Base-by-base conservation (phyloP, 2,329 filamentous ascomycete genomes). In the Chaetomium olivaceum region DNA sequence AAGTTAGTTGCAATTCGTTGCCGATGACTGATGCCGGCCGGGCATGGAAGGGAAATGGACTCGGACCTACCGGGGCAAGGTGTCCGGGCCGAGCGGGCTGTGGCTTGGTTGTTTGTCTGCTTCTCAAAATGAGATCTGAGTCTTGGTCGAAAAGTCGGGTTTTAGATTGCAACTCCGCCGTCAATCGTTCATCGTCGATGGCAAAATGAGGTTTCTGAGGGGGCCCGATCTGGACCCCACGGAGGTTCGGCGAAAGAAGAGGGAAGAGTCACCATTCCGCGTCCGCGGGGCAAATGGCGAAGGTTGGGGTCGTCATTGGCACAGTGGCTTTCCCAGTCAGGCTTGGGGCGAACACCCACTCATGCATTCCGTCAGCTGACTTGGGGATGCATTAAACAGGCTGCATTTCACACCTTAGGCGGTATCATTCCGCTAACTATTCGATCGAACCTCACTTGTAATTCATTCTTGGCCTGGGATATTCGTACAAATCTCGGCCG, bases 161-260 rank as follows among this genome's bases (percentile, higher is more conserved):
- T 48, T 11, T 6, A 6, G 3, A 29, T 3, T 19, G n/a, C 14
- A 36, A 46, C 4, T 21, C 27, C 7, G 12, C 19, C 52, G 21
- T 39, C 54, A 39, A 43, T 54, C n/a, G 52, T 25, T 62, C 58
- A 58, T 43, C 39, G n/a, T 27, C 31, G 14, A 31, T n/a, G 14
- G 50, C 21, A 19, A 55, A 48, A 51, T 54, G 50, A 25, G 39
- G 27, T 54, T 27, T 48, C 33, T 64, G 64, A 71, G 71, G 71
- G 71, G 71, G 71, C 63, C 70, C 71, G 67, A 19, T 61, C 62
- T 62, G 71, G 71, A 70, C 70, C 70, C 70, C 69, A 67, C 61
- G 66, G 67, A 65, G 54, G 62, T 62, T 67, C 52, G 61, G 31
- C 36, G 55, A 61, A 46, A 48, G 61, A 60, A 65, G 67, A 62